A percentile compares a stretch with the other conserved stretches of the same genome.
Evolutionary conservation across 129 eudicot species (phyloP).

Genomic region (Calendula officinalis): DNA sequence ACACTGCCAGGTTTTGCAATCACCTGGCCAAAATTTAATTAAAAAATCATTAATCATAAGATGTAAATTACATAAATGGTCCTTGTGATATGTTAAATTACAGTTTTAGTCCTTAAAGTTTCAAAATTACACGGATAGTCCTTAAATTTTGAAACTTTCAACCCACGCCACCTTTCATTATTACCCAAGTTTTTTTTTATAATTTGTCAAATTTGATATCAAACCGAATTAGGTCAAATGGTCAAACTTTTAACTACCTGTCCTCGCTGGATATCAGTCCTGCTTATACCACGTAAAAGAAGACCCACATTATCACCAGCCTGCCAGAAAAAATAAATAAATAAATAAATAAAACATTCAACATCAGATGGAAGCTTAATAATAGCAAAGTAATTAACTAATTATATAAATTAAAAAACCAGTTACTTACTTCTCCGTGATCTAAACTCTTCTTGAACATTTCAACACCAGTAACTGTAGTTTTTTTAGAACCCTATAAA

Average conservation of each 20-base stretch:
- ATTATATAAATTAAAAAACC: neutral
- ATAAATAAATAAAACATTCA: neutral
- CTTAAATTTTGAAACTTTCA: no score
- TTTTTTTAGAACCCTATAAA: slow-evolving; percentile 59
- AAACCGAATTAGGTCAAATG: no score
- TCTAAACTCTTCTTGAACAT: slow-evolving; percentile 93
- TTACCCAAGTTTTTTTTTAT: no score
- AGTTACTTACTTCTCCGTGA: slow-evolving; percentile 58
- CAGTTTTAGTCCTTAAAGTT: no score
- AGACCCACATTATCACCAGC: slow-evolving; percentile 98
- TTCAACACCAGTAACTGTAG: slow-evolving; percentile 94
- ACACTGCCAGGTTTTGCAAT: slow-evolving; percentile 76
- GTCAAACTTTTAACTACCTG: slow-evolving; percentile 58
- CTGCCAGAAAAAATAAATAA: slow-evolving; percentile 33
- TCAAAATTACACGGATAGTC: no score
- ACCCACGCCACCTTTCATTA: no score
- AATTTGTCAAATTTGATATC: no score
- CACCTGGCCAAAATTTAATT: slow-evolving; percentile 37
- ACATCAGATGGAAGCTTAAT: neutral
- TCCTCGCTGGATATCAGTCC: slow-evolving; percentile 81
- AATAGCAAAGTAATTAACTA: neutral
- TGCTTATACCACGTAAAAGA: slow-evolving; percentile 82
- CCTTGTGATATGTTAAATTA: no score
- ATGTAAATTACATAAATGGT: no score
- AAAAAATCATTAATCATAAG: no score